Conservation (phyloP, 2,329 filamentous ascomycete species). For the Talaromyces amestolkiae region DNA sequence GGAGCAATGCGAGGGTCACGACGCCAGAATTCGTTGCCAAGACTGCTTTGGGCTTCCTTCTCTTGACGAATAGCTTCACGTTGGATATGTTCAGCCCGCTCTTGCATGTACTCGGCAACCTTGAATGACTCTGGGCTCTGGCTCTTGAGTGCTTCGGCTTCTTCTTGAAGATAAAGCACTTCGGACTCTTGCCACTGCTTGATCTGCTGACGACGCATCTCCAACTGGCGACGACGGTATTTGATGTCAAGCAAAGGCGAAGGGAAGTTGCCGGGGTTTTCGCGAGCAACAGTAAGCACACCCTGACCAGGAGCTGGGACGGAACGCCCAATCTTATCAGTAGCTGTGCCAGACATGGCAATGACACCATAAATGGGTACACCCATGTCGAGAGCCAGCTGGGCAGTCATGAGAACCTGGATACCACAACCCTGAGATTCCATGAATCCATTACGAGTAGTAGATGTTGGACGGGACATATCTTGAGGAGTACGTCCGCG, state of each 20-base stretch:
- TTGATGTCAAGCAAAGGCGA: slow-evolving; percentile 96
- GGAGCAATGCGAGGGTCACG: slow-evolving; percentile 89
- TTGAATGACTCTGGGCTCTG: slow-evolving; percentile 69
- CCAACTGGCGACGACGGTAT: slow-evolving; percentile 92
- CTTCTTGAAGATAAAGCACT: slow-evolving; percentile 86
- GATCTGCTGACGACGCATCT: slow-evolving; percentile 90
- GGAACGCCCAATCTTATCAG: slow-evolving; percentile 97
- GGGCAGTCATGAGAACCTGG: slow-evolving; percentile 97
- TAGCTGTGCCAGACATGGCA: slow-evolving; percentile 90
- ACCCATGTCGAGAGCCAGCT: slow-evolving; percentile 95
- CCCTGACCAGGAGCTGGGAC: slow-evolving; percentile 95
- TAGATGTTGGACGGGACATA: slow-evolving; percentile 97
- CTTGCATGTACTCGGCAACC: slow-evolving; percentile 79
- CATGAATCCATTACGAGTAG: slow-evolving; percentile 97
- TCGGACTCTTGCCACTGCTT: slow-evolving; percentile 96
- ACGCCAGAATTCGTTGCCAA: slow-evolving; percentile 99
- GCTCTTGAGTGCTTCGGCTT: slow-evolving; percentile 85
- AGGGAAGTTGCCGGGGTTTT: slow-evolving; percentile 86
- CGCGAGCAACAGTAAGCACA: slow-evolving; percentile 91
- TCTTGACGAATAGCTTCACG: slow-evolving; percentile 84
- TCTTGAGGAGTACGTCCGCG: slow-evolving; percentile 93
- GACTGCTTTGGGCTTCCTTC: slow-evolving; percentile 85
- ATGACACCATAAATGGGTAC: slow-evolving; percentile 95
- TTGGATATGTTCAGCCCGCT: slow-evolving; percentile 82
- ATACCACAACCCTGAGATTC: slow-evolving; percentile 98